These are phyloP conservation scores for Podaxis mareebaensis DNA, from an alignment of 768 basidiomycete genomes.

Conservation along the genomic window DNA sequence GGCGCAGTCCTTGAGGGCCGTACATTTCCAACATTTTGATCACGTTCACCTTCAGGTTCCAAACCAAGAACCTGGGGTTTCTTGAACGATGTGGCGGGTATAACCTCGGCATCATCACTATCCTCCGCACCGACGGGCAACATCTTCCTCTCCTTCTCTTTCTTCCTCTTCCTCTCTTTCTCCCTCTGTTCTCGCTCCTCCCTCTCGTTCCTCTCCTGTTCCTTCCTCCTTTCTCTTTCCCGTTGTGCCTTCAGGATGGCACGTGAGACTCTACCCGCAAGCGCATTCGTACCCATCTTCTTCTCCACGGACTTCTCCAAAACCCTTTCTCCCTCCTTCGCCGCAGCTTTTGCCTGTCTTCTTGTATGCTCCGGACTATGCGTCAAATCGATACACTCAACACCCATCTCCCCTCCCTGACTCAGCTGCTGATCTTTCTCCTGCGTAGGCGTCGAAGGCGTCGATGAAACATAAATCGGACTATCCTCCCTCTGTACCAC, in stretches of 20 bases:
- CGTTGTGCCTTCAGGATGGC: background rate
- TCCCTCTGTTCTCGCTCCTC: background rate
- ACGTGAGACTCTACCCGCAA: background rate
- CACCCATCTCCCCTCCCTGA: background rate
- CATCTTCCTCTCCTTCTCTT: constrained; percentile 17
- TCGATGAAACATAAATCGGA: constrained; percentile 13
- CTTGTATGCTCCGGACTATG: background rate
- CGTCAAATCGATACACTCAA: constrained; percentile 13
- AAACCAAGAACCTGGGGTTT: background rate
- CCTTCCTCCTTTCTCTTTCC: background rate
- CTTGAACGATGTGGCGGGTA: constrained; percentile 2
- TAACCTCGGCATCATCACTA: constrained; percentile 13
- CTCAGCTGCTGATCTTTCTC: background rate
- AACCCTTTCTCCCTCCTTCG: background rate
- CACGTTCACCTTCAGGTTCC: background rate
- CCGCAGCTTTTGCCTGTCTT: background rate
- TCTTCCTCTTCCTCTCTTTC: constrained; percentile 4
- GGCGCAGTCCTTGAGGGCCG: background rate
- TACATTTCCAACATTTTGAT: background rate
- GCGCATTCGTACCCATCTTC: background rate
- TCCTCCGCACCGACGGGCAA: constrained; percentile 16
- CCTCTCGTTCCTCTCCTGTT: constrained; percentile 8
- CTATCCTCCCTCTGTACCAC: background rate
- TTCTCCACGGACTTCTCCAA: background rate
- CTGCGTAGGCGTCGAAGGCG: background rate